Evolutionary conservation across 78 protist genomes (phyloP), one percentile per base, ranked within the genome.

Genomic region (Dictyostelium intermedium): DNA sequence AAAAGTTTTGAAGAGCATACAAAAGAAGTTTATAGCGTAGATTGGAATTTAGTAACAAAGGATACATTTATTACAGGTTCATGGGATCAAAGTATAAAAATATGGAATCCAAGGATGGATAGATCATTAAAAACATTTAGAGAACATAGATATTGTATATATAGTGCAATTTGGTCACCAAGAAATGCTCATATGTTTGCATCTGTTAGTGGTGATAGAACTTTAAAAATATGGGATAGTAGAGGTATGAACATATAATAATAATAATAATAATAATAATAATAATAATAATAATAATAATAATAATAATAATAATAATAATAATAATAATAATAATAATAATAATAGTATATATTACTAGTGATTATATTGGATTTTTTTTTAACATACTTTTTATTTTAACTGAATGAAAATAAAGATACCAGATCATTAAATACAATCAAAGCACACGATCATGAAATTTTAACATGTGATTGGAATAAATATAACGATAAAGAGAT

Each of bases 381-480:
- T 39, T 39, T 39, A 39, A 39, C 43, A 39, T 39, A 39, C 43
- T 7, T 7, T 45, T 45, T 45, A 1, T 45, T 45, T 45, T 45
- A 8, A 45, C 2, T 45, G 13, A 45, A 45, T 45, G 3, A 30
- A 39, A n/a, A n/a, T n/a, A n/a, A n/a, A 76, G 82, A 80, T 61
- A 69, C 16, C 41, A 81, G 83, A 35, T 63, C 96, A 34, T 23
- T 81, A 11, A 94, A 63, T 50, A 72, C 97, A 5, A 82, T 95
- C 0, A 82, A 80, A 18, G 98, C 96, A n/a, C 98, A 97, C 56
- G 91, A 92, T 27, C 89, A 96, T 47, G 96, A 94, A 72, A 91
- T 97, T 25, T 63, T 97, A 27, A 84, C 97, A 18, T 91, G 97
- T 45, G 98, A 97, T 80, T 97, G 97, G 97, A 95, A 95, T 84